A percentile compares a stretch with the other conserved stretches of the same genome.
These are phyloP conservation scores for Salix udensis DNA, from an alignment of 345 rosid species.

Conservation along the genomic window DNA sequence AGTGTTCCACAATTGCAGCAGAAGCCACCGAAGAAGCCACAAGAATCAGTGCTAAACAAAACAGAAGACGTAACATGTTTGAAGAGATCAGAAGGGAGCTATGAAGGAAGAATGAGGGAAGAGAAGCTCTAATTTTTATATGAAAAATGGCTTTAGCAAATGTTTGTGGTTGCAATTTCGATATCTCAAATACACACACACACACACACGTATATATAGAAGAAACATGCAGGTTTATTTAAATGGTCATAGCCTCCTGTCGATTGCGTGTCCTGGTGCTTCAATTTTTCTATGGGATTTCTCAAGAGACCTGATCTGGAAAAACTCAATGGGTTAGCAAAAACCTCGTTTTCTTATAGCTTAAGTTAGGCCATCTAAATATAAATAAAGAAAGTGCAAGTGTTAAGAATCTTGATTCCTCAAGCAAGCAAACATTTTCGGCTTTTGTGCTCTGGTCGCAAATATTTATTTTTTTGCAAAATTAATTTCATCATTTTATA, in stretches of 20 bases:
- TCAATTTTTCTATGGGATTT: not conserved
- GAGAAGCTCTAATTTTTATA: not conserved
- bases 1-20: slow-evolving; percentile 63
- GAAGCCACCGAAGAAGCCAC: slow-evolving; percentile 49
- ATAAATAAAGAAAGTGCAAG: not conserved
- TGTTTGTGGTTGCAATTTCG: not conserved
- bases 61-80: slow-evolving; percentile 34
- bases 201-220: not conserved
- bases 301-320: not conserved
- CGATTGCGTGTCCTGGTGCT: not conserved
- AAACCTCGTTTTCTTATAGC: not conserved
- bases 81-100: not conserved
- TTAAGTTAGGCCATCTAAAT: not conserved
- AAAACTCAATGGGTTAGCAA: not conserved
- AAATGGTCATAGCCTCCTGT: not conserved
- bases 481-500: not conserved
- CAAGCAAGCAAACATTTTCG: not conserved
- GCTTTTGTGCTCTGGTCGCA: not conserved
- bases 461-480: not conserved
- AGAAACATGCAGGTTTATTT: not conserved
- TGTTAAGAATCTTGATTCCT: not conserved
- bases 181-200: not conserved
- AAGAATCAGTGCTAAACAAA: slow-evolving; percentile 35
- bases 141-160: not conserved
- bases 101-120: not conserved